phyloP scores from a whole-genome alignment of 805 yeast species.

The Metschnikowia chrysomelidarum region DNA sequence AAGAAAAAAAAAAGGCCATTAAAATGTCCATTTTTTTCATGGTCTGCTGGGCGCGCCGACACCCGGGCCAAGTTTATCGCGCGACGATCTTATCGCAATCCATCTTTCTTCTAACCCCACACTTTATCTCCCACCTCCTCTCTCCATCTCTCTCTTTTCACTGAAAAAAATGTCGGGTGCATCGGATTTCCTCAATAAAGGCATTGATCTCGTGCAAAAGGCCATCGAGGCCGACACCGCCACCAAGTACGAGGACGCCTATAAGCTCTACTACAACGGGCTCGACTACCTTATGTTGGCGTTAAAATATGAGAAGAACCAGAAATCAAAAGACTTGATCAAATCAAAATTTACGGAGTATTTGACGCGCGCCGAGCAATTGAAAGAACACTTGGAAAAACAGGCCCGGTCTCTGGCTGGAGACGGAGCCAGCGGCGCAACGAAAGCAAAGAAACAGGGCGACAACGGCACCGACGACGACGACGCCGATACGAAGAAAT shows the following conservation, averaged over 20 bases:
- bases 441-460: conserved; percentile 49
- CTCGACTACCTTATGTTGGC: conserved; percentile 95
- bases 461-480: conserved; percentile 56
- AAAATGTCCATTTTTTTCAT: no score
- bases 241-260: conserved; percentile 89
- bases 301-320: conserved; percentile 87
- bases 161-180: conserved; percentile 36
- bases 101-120: no score
- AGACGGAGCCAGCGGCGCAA: conserved; percentile 54
- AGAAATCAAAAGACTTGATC: conserved; percentile 82
- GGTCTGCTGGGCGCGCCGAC: no score
- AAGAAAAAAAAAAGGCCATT: no score
- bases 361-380: conserved; percentile 86
- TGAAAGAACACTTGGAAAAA: conserved; percentile 83
- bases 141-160: no score
- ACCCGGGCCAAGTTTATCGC: no score
- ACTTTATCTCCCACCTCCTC: no score
- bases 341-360: conserved; percentile 89
- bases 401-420: conserved; percentile 46
- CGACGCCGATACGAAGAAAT: conserved; percentile 81
- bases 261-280: conserved; percentile 87
- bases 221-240: conserved; percentile 95
- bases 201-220: conserved; percentile 90
- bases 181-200: conserved; percentile 81
- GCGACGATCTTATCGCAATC: no score